A percentile compares a stretch with the other conserved stretches of the same genome.
phyloP scores from a whole-genome alignment of 768 basidiomycete species.

The Udeniomyces megalosporus region DNA sequence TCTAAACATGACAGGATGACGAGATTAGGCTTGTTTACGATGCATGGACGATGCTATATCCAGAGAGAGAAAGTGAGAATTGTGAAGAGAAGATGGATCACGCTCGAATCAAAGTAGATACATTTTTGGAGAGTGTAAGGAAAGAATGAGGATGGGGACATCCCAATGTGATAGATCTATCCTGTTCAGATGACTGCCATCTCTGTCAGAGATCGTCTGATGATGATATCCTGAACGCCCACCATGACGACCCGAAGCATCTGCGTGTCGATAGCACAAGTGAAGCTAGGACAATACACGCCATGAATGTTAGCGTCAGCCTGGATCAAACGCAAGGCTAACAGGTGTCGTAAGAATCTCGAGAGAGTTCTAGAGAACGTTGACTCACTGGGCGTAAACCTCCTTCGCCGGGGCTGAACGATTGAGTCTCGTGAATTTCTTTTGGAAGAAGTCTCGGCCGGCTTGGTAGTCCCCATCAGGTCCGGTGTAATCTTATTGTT shows the following conservation, averaged over 20 bases:
- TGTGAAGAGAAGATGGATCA: too few relatives aligned
- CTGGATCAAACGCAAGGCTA: conserved; percentile 17
- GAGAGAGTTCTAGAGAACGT: too few relatives aligned
- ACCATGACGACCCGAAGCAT: conserved; percentile 35
- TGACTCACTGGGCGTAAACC: conserved; percentile 77
- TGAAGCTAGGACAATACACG: conserved; percentile 37
- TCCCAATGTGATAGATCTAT: too few relatives aligned
- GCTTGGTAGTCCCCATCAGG: conserved; percentile 52
- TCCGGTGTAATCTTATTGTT: conserved; percentile 76
- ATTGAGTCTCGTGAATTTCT: conserved; percentile 62
- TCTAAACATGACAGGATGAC: too few relatives aligned
- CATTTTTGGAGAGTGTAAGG: too few relatives aligned
- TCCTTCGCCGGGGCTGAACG: conserved; percentile 72
- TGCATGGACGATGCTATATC: too few relatives aligned
- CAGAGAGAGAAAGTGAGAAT: too few relatives aligned
- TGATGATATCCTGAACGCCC: background rate
- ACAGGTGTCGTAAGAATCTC: conserved; percentile 11
- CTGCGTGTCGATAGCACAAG: conserved; percentile 78
- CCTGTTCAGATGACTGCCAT: conserved; percentile 14
- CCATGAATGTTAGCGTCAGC: conserved; percentile 1
- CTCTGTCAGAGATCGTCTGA: conserved; percentile 12
- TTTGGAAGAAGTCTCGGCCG: conserved; percentile 80
- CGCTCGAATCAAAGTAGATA: too few relatives aligned
- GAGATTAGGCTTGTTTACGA: too few relatives aligned
- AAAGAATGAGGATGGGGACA: too few relatives aligned